Percentiles rank a stretch among this genome's conserved stretches.
These are phyloP conservation scores for Solanum chilense DNA, from an alignment of 257 asterid genomes.

Conservation along the genomic window DNA sequence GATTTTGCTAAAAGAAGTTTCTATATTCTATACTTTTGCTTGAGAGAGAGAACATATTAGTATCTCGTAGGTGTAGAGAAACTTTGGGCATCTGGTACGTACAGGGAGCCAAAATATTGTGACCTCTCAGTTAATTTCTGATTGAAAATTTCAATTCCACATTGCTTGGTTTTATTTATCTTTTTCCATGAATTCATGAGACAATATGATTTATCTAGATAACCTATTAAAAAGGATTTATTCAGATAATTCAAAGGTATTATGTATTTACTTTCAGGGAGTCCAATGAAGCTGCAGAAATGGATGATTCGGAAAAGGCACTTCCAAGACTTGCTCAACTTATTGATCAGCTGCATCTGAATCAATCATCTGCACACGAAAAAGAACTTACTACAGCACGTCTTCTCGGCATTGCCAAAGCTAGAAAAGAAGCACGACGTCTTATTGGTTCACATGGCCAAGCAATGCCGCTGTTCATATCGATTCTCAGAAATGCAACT, in stretches of 20 bases:
- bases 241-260: neutral
- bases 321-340: slow-evolving; percentile 58
- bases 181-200: neutral
- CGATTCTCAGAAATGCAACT: slow-evolving; percentile 72
- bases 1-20: neutral
- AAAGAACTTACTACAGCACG: slow-evolving; percentile 80
- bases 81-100: neutral
- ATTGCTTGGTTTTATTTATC: neutral
- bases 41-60: neutral
- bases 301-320: slow-evolving; percentile 57
- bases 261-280: slow-evolving; percentile 36
- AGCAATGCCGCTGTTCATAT: slow-evolving; percentile 79
- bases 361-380: slow-evolving; percentile 52
- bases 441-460: slow-evolving; percentile 79
- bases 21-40: neutral
- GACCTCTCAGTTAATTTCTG: neutral
- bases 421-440: slow-evolving; percentile 75
- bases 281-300: slow-evolving; percentile 49
- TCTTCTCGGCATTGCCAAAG: slow-evolving; percentile 66
- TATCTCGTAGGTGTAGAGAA: neutral
- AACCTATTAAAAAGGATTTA: neutral
- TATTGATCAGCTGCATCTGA: slow-evolving; percentile 67
- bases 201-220: neutral
- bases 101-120: neutral
- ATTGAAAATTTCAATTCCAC: neutral